phyloP scores from a whole-genome alignment of 164 flowering plant species.

The Sextonia rubra region DNA sequence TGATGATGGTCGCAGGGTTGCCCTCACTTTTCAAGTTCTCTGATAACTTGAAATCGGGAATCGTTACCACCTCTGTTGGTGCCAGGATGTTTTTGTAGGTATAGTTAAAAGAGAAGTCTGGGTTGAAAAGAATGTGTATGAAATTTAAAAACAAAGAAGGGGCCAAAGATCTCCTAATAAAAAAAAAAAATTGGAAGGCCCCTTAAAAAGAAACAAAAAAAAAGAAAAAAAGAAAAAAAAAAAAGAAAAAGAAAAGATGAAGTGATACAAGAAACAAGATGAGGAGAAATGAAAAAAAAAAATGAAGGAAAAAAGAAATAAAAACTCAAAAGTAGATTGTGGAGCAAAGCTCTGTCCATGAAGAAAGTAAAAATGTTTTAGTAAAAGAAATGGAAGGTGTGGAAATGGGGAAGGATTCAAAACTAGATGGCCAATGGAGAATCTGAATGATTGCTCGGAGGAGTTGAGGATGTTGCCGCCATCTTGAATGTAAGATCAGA shows the following conservation, averaged over 20 bases:
- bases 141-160: slow-evolving; percentile 4
- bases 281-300: slow-evolving; percentile 2
- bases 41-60: slow-evolving; percentile 16
- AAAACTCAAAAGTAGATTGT: background rate
- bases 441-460: background rate
- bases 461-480: no score
- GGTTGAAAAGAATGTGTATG: slow-evolving; percentile 1
- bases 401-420: background rate
- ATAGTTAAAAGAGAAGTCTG: no score
- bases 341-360: background rate
- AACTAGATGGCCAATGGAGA: background rate
- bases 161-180: no score
- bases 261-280: slow-evolving; percentile 2
- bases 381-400: no score
- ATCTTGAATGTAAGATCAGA: slow-evolving; percentile 1
- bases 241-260: background rate
- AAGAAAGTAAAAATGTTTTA: background rate
- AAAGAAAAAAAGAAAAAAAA: background rate
- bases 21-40: slow-evolving; percentile 24
- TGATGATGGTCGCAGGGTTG: slow-evolving; percentile 37
- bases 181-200: background rate
- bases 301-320: background rate
- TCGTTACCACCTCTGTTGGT: background rate
- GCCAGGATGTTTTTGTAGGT: background rate
- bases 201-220: slow-evolving; percentile 1